phyloP scores from a whole-genome alignment of 1,139 yeast genomes.

The Debaryomyces subglobosus region DNA sequence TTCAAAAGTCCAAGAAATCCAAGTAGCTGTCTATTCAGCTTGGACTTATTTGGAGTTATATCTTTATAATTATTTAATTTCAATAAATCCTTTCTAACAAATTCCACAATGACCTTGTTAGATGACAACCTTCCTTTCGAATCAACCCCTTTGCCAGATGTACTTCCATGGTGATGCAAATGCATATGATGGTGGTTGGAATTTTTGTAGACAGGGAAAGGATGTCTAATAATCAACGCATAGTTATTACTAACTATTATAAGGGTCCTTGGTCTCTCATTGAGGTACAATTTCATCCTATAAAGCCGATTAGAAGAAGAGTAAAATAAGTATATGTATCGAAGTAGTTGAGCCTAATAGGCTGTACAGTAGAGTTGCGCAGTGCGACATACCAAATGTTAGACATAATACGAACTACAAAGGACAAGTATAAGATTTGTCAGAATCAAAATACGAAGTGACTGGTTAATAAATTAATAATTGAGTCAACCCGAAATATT shows the following conservation, averaged over 20 bases:
- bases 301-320: neutral
- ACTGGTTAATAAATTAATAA: neutral
- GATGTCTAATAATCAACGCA: slow-evolving; percentile 55
- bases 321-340: neutral
- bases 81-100: slow-evolving; percentile 38
- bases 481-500: neutral
- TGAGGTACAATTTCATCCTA: slow-evolving; percentile 52
- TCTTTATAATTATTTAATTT: slow-evolving; percentile 45
- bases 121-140: slow-evolving; percentile 9
- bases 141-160: slow-evolving; percentile 5
- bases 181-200: slow-evolving; percentile 37
- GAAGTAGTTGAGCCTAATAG: neutral
- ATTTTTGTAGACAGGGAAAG: slow-evolving; percentile 36
- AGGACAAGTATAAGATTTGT: neutral
- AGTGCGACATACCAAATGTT: slow-evolving; percentile 1
- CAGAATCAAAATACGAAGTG: neutral
- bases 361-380: neutral
- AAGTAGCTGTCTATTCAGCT: slow-evolving; percentile 35
- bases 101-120: slow-evolving; percentile 54
- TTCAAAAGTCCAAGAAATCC: slow-evolving; percentile 66
- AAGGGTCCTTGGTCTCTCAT: slow-evolving; percentile 57
- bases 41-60: slow-evolving; percentile 34
- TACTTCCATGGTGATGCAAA: slow-evolving; percentile 15
- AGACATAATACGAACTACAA: neutral
- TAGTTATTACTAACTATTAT: slow-evolving; percentile 51